phyloP scores from a whole-genome alignment of 2,329 filamentous ascomycete genomes.

The Fusarium nematophilum region DNA sequence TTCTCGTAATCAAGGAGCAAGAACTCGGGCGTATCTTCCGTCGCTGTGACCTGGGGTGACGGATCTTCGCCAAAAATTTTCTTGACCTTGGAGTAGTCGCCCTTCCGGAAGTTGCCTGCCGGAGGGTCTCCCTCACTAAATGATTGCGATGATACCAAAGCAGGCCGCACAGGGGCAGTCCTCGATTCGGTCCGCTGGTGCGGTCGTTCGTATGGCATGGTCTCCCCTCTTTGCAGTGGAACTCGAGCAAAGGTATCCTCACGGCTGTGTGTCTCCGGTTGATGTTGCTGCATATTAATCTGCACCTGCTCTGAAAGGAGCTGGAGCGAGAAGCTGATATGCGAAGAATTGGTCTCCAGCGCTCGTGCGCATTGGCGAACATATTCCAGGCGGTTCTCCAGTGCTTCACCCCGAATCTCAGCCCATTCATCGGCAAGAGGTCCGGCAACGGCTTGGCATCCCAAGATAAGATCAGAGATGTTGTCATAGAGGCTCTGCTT shows the following conservation, averaged over 20 bases:
- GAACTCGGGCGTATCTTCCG: conserved; percentile 86
- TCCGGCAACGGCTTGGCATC: conserved; percentile 91
- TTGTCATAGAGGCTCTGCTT: conserved; percentile 96
- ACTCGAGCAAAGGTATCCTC: conserved; percentile 62
- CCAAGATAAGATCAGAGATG: conserved; percentile 86
- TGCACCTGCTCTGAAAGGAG: conserved; percentile 85
- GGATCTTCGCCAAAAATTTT: conserved; percentile 76
- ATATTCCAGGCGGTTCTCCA: conserved; percentile 86
- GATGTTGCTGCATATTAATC: conserved; percentile 60
- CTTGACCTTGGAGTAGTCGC: conserved; percentile 72
- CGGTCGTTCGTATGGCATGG: conserved; percentile 64
- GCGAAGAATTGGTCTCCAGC: conserved; percentile 86
- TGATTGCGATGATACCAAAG: conserved; percentile 67
- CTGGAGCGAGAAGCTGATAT: conserved; percentile 89
- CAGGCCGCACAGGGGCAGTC: conserved; percentile 56
- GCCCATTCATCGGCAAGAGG: conserved; percentile 96
- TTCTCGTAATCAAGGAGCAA: conserved; percentile 87
- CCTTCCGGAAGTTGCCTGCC: conserved; percentile 66
- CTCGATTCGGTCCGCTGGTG: conserved; percentile 70
- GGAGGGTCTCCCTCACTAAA: conserved; percentile 70
- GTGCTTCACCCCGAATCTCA: conserved; percentile 86
- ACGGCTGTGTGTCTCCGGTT: conserved; percentile 53
- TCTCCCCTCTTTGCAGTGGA: conserved; percentile 67
- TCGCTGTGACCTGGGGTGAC: conserved; percentile 61
- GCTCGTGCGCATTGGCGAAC: conserved; percentile 82